Conservation (phyloP, 202 grass and related monocot species). For the Eragrostis tef region DNA sequence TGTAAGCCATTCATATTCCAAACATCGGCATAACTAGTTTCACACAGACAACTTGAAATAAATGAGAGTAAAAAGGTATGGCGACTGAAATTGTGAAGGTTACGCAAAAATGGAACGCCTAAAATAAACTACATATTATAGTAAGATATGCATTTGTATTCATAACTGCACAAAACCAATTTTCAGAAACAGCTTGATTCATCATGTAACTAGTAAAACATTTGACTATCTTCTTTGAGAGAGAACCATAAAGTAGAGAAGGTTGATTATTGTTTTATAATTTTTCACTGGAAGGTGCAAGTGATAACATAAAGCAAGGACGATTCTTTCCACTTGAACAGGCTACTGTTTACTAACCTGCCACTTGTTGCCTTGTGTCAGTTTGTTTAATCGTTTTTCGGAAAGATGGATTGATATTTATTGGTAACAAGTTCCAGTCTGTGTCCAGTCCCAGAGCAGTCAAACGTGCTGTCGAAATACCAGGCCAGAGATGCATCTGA, state of each 20-base stretch:
- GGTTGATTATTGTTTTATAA: neutral
- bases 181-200: conserved; percentile 27
- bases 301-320: conserved; percentile 41
- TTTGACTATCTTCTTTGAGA: neutral
- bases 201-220: neutral
- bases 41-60: neutral
- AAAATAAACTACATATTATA: neutral
- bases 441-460: neutral
- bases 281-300: conserved; percentile 1
- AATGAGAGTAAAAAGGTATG: neutral
- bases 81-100: neutral
- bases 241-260: conserved; percentile 6
- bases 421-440: neutral
- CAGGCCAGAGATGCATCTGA: conserved; percentile 7
- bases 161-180: neutral
- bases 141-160: neutral
- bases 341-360: conserved; percentile 9
- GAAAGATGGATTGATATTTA: conserved; percentile 18
- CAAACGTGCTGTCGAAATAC: conserved; percentile 22
- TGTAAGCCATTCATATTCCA: too few relatives aligned
- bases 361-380: conserved; percentile 19
- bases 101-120: neutral
- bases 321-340: conserved; percentile 43
- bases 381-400: neutral
- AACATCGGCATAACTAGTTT: too few relatives aligned